Base-by-base conservation (phyloP, 2,329 filamentous ascomycete genomes). In the Cadophora gregata region DNA sequence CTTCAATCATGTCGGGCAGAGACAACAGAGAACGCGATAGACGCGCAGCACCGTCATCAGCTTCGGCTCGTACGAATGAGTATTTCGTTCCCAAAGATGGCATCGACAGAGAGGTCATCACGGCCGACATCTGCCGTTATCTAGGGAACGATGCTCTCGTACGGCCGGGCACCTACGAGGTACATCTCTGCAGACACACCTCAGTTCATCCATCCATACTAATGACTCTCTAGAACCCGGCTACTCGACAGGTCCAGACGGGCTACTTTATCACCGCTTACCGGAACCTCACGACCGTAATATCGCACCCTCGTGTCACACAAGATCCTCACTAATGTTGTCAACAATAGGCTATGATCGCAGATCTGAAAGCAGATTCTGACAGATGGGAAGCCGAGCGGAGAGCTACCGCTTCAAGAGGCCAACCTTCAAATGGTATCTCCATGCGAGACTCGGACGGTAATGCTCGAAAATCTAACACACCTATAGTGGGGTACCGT, bases 91-190 rank as follows among this genome's bases (percentile, higher is more conserved):
- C 90, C 55, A 88, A 90, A 75, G 90, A 93, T 79, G 91, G 91
- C 77, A 94, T 94, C 79, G 90, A 92, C 78, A 88, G 91, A 74
- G 91, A 94, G 79, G 91, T 94, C 75, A 93, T 94, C 80, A 92
- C 92, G 70, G 89, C 90, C 77, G 91, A 94, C 78, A 93, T 94
- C 72, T 93, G 91, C 82, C 90, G 91, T 77, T 94, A 93, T 78
- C 85, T 94, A 73, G 91, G 91, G 76, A 93, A 93, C 79, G 91
- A 94, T 83, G 91, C 91, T 73, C 85, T 92, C 75, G 91, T 93
- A 77, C 89, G 89, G 76, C 91, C 90, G 67, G 90, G 89, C 75
- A 87, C 86, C 74, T 90, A 91, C 79, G 87, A 91, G 85, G 90
- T 93, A 85, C 74, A 83, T 78, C 73, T 73, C 51, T 50, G 48